Evolutionary conservation across 805 yeast genomes (phyloP).

Genomic region (Starmerella geochares): DNA sequence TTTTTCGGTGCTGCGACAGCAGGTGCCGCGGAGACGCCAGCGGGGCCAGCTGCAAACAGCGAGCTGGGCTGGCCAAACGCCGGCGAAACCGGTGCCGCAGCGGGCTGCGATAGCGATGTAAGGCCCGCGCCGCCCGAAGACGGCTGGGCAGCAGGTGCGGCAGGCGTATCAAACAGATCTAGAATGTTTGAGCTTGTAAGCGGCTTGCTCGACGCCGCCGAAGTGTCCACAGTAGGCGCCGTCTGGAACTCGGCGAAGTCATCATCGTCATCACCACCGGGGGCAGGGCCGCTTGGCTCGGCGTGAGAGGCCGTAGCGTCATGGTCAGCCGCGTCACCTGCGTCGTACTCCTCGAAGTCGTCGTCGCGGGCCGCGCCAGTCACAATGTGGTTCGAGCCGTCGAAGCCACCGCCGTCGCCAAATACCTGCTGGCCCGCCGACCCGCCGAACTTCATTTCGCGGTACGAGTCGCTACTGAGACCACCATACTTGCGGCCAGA

Average conservation of each 20-base stretch:
- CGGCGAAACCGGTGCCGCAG: background rate
- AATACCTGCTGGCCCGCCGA: slow-evolving; percentile 33
- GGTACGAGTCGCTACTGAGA: slow-evolving; percentile 28
- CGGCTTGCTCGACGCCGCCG: slow-evolving; percentile 21
- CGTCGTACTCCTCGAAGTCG: slow-evolving; percentile 35
- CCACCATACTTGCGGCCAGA: slow-evolving; percentile 33
- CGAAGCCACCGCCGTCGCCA: slow-evolving; percentile 37
- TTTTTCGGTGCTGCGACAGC: slow-evolving; percentile 20
- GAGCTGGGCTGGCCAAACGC: background rate
- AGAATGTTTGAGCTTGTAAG: slow-evolving; percentile 21
- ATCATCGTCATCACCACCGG: slow-evolving; percentile 40
- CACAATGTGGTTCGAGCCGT: slow-evolving; percentile 31
- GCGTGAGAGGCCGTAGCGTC: background rate
- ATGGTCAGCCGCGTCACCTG: slow-evolving; percentile 12
- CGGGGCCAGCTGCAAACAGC: background rate
- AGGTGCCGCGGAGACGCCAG: background rate
- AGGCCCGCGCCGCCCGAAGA: slow-evolving; percentile 12
- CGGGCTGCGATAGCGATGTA: slow-evolving; percentile 11
- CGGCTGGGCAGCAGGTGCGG: slow-evolving; percentile 6
- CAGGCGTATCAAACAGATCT: slow-evolving; percentile 24
- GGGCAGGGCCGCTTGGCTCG: background rate
- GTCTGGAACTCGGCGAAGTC: slow-evolving; percentile 57
- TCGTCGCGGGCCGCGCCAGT: slow-evolving; percentile 30
- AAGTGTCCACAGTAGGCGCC: slow-evolving; percentile 36
- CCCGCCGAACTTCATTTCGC: slow-evolving; percentile 28